Conservation (phyloP, 805 yeast genomes). For the Kluyveromyces siamensis region DNA sequence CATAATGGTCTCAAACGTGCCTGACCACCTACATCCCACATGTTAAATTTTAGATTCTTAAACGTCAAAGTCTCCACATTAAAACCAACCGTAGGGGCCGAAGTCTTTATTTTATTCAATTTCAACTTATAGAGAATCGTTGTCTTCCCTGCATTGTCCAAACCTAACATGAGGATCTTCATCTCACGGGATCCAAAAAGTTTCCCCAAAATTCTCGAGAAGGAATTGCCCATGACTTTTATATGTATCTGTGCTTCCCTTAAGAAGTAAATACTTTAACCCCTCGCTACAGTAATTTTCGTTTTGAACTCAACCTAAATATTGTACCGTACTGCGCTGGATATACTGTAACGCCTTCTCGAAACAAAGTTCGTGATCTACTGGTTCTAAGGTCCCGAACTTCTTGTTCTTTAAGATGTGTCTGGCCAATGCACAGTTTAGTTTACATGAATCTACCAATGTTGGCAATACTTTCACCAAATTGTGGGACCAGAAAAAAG, state of each 20-base stretch:
- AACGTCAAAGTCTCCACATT: slow-evolving; percentile 82
- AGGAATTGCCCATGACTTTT: slow-evolving; percentile 24
- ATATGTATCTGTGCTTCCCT: background rate
- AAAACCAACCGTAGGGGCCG: slow-evolving; percentile 92
- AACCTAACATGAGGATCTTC: slow-evolving; percentile 80
- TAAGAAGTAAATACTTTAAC: background rate
- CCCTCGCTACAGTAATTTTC: background rate
- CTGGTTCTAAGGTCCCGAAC: too few relatives aligned
- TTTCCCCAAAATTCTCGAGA: slow-evolving; percentile 32
- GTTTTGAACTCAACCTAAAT: background rate
- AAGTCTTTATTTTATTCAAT: slow-evolving; percentile 62
- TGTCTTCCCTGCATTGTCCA: slow-evolving; percentile 91
- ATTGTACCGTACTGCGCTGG: too few relatives aligned
- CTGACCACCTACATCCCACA: slow-evolving; percentile 97
- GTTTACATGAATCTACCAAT: too few relatives aligned
- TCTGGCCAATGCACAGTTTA: too few relatives aligned
- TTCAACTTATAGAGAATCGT: slow-evolving; percentile 78
- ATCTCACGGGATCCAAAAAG: slow-evolving; percentile 47
- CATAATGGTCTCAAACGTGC: slow-evolving; percentile 85
- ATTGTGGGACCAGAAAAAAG: too few relatives aligned
- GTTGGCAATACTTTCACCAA: too few relatives aligned
- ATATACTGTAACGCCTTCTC: too few relatives aligned
- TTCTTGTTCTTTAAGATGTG: too few relatives aligned
- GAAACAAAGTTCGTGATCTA: too few relatives aligned
- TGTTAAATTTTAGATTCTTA: slow-evolving; percentile 74